Conservation (phyloP, 1,284 basidiomycete genomes). For the Inonotus obliquus region DNA sequence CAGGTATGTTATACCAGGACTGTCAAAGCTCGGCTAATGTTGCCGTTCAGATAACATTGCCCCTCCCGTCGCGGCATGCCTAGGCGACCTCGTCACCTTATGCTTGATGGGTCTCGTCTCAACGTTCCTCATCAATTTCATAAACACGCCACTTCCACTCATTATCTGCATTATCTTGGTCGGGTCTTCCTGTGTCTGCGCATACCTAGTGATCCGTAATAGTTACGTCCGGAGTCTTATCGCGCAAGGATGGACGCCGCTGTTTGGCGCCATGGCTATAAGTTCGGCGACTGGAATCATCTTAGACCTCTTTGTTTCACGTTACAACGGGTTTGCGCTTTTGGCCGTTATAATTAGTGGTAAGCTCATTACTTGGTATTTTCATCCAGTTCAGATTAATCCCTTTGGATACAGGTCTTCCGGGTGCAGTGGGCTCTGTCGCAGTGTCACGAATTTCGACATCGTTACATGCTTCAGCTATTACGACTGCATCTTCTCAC, state of each 20-base stretch:
- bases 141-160: constrained; percentile 64
- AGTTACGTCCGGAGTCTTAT: constrained; percentile 66
- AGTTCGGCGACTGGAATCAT: constrained; percentile 90
- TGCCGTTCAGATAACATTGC: constrained; percentile 80
- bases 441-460: constrained; percentile 91
- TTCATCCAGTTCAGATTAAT: background rate
- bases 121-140: constrained; percentile 56
- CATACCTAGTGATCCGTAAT: constrained; percentile 60
- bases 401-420: constrained; percentile 50
- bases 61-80: constrained; percentile 86
- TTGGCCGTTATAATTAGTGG: constrained; percentile 89
- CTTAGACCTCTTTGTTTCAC: constrained; percentile 83
- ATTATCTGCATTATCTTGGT: constrained; percentile 57
- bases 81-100: constrained; percentile 91
- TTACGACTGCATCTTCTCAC: constrained; percentile 19
- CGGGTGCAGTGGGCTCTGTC: constrained; percentile 87
- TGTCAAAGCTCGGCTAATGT: background rate
- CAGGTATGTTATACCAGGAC: constrained; percentile 47
- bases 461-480: constrained; percentile 61
- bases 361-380: constrained; percentile 28
- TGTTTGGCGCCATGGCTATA: constrained; percentile 91
- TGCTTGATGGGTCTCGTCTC: constrained; percentile 69
- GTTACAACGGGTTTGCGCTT: constrained; percentile 85
- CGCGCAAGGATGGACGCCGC: constrained; percentile 82
- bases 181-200: constrained; percentile 48